phyloP scores from a whole-genome alignment of 768 basidiomycete genomes.

The Xanthoconium stramineum region DNA sequence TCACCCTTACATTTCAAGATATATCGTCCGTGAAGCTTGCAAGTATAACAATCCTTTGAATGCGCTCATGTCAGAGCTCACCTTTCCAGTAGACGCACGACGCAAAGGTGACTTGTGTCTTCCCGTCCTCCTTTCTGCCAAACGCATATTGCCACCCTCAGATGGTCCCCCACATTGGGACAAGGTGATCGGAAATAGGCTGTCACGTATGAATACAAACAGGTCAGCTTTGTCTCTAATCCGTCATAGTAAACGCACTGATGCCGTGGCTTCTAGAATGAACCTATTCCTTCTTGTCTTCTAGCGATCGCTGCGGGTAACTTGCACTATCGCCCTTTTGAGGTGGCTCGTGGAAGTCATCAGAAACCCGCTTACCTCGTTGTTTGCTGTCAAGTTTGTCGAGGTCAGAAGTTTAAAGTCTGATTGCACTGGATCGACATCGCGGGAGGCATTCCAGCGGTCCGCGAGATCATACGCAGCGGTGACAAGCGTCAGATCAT shows the following conservation, averaged over 20 bases:
- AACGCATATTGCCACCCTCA: constrained; percentile 71
- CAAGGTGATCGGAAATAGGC: constrained; percentile 69
- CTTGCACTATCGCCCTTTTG: constrained; percentile 68
- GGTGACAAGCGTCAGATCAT: constrained; percentile 51
- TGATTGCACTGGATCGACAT: constrained; percentile 31
- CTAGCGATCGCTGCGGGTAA: constrained; percentile 89
- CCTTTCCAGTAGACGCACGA: constrained; percentile 61
- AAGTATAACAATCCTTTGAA: constrained; percentile 19
- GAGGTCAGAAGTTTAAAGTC: constrained; percentile 48
- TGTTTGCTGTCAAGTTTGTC: constrained; percentile 48
- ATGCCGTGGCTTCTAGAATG: constrained; percentile 45
- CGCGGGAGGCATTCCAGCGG: constrained; percentile 49
- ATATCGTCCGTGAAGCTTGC: constrained; percentile 85
- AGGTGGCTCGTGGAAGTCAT: constrained; percentile 21
- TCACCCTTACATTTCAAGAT: constrained; percentile 42
- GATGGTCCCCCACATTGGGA: constrained; percentile 63
- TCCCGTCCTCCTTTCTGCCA: constrained; percentile 88
- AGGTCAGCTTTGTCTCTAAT: constrained; percentile 45
- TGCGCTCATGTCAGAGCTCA: background rate
- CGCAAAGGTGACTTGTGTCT: constrained; percentile 71
- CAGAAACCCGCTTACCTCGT: constrained; percentile 33
- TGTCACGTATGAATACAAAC: constrained; percentile 74
- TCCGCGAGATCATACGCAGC: constrained; percentile 50
- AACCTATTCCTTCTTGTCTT: constrained; percentile 89
- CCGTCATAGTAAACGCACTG: background rate